Conservation (phyloP, 352 stramenopile species). For the Phytophthora citricola region DNA sequence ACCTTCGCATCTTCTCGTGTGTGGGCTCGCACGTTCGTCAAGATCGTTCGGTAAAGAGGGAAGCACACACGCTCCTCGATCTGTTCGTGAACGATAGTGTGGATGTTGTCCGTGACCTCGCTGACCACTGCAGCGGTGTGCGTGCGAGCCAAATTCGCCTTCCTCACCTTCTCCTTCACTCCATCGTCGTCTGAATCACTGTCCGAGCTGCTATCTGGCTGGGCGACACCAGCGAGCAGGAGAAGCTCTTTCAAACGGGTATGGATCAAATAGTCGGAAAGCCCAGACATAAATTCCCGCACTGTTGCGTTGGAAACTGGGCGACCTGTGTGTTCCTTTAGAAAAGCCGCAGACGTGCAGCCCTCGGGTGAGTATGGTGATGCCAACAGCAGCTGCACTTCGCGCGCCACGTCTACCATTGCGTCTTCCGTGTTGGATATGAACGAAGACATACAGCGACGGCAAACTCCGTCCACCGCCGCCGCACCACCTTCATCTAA, state of each 20-base stretch:
- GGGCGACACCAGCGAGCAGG: constrained; percentile 59
- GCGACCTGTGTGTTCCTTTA: constrained; percentile 69
- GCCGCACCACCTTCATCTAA: constrained; percentile 31
- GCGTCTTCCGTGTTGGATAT: constrained; percentile 82
- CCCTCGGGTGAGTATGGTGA: constrained; percentile 88
- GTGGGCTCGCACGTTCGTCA: constrained; percentile 67
- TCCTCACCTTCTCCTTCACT: constrained; percentile 20
- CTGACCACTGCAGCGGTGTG: constrained; percentile 39
- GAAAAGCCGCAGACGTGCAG: constrained; percentile 71
- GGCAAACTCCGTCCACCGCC: constrained; percentile 57
- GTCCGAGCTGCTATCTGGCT: constrained; percentile 32
- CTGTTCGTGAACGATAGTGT: constrained; percentile 81
- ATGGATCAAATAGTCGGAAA: constrained; percentile 85
- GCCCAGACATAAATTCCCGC: constrained; percentile 77
- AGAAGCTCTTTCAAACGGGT: constrained; percentile 82
- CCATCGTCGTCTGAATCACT: constrained; percentile 43
- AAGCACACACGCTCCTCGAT: constrained; percentile 89
- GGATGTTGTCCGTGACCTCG: constrained; percentile 71
- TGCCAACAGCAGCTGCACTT: constrained; percentile 83
- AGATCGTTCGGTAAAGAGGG: constrained; percentile 73
- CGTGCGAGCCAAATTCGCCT: not conserved
- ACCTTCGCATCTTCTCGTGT: constrained; percentile 75
- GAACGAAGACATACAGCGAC: constrained; percentile 79
- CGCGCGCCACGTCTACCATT: constrained; percentile 72
- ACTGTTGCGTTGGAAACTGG: constrained; percentile 59